Base-by-base conservation (phyloP, 768 basidiomycete genomes). In the Crepidotus variabilis region DNA sequence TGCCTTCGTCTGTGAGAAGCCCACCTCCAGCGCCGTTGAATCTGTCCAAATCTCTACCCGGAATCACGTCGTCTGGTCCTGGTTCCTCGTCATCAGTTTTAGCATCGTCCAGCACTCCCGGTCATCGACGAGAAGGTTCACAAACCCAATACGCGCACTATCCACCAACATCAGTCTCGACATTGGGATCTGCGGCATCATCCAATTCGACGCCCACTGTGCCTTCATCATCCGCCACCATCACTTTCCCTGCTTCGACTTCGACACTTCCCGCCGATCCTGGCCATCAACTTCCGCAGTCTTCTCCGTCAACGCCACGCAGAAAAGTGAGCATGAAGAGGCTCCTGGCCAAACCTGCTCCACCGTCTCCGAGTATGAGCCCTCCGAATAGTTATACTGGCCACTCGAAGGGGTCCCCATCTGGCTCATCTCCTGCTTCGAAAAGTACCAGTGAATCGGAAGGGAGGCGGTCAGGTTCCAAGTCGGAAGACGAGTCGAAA, bases 301-400 rank as follows among this genome's bases (percentile, higher is more conserved):
- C 56, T 10, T 11, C 57, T 1, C 56, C 65, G 0, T 57, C 60
- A 11, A 61, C 65, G 47, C 63, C 64, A 0, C 56, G 56, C 1
- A 53, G 63, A 5, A 47, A 58, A 13, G 60, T 60, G 24, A 61
- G 64, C 59, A 69, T 77, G 47, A 75, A 74, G 64, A 69, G 66
- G 9, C 64, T 77, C 0, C 63, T 77, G 10, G 64, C 68, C 1
- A 75, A 69, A 51, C 71, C 75, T 5, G 60, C 66, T 0, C 50
- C 63, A 1, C 58, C 66, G 39, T 60, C 50, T 32, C 47, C 59
- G 6, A 36, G 50, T 14, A 32, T 33, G 39, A 34, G n/a, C 22
- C 24, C 39, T 43, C 5, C 39, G 13, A 20, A 5, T 43, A 20
- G 3, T 11, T 16, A 43, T 11, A 11, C 11, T 16, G 14, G 39